Evolutionary conservation across 106 monocot genomes (phyloP), one percentile per base, ranked within the genome.

Genomic region (Acorus calamus): DNA sequence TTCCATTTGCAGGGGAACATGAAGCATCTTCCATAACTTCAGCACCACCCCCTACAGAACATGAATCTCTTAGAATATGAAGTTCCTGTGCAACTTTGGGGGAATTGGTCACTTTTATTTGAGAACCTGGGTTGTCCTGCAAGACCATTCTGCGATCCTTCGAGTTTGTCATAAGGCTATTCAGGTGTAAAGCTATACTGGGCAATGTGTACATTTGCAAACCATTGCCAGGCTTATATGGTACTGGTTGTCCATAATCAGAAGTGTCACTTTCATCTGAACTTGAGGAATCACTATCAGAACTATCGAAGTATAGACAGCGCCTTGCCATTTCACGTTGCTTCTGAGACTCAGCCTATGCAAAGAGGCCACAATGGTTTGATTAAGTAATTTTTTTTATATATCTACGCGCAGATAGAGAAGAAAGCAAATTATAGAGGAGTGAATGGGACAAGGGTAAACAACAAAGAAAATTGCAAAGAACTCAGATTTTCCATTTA

Each of bases 151-250:
- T 28, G 28, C 28, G 74, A 67, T 81, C 87, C 55, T 76, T 82
- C 14, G 80, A 73, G 8, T 73, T 67, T 61, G 80, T 57, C 5
- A 91, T 74, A 68, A 96, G 78, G 73, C 87, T 64, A 75, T 96
- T 28, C 28, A 28, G 76, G 73, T 96, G 96, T 73, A 96, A 71
- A 14, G 91, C 96, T 67, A 96, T 96, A 49, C 85, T 69, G 69
- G 91, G 91, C 59, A 84, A 69, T 8, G 77, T 42, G 44, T 59
- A 61, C 59, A 69, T 60, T 47, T 66, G 66, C 13, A 63, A 51
- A 61, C 71, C 53, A 68, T 47, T 61, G 49, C 63, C 66, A 73
- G 73, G 53, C 46, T 74, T 96, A 13, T 56, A 74, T 54, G 54
- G 48, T 51, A 8, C 45, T 42, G 43, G 55, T 4, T 61, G 73